Evolutionary conservation across 176 grass and related monocot species (phyloP).

Genomic region (Coix lacrymajobi): DNA sequence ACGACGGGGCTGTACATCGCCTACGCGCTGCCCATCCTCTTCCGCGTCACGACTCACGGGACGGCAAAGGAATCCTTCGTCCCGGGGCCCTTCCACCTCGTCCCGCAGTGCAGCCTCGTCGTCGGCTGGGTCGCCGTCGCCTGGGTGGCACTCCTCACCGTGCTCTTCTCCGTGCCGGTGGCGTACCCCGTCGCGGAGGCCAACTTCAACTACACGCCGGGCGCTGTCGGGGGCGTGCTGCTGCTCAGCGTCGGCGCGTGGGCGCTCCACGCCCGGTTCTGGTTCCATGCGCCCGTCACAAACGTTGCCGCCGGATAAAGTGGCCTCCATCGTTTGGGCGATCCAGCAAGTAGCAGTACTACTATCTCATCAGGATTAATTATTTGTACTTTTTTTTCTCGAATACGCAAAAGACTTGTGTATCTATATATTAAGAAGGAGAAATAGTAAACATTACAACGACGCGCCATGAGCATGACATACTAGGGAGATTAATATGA

Average conservation of each 20-base stretch:
- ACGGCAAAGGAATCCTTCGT: conserved; percentile 42
- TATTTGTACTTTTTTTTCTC: no score
- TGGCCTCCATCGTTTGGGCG: background rate
- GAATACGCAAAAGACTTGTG: no score
- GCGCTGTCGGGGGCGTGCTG: conserved; percentile 53
- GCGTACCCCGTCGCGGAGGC: conserved; percentile 52
- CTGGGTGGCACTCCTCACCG: conserved; percentile 62
- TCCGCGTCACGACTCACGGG: conserved; percentile 73
- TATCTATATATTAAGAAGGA: no score
- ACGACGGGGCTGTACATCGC: conserved; percentile 68
- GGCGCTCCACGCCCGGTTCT: conserved; percentile 44
- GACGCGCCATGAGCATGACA: no score
- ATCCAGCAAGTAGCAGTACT: no score
- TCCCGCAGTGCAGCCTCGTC: background rate
- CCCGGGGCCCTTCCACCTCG: conserved; percentile 60
- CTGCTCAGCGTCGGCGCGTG: conserved; percentile 38
- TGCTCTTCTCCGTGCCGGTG: conserved; percentile 80
- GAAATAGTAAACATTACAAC: no score
- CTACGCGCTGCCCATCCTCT: conserved; percentile 75
- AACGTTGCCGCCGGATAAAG: conserved; percentile 20
- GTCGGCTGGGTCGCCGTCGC: conserved; percentile 56
- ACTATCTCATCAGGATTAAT: no score
- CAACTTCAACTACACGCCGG: conserved; percentile 76
- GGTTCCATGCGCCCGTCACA: conserved; percentile 58
- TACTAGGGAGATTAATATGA: no score